Evolutionary conservation across 176 grass and related monocot genomes (phyloP).

Genomic region (Chloris gayana): DNA sequence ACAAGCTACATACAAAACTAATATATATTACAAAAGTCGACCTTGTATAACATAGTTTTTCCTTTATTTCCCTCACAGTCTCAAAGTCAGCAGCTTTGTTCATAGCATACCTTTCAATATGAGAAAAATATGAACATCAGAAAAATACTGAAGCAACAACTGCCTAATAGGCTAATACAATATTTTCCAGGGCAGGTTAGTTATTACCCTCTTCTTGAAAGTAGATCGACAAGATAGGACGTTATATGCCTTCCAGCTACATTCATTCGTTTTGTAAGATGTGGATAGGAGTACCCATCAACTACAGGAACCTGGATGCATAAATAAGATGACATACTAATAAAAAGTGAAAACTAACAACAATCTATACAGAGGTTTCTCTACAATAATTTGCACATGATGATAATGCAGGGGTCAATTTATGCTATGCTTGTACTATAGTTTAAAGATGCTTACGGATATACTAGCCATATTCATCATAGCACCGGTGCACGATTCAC

Average conservation of each 20-base stretch:
- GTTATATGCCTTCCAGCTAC: constrained; percentile 99
- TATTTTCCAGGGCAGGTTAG: constrained; percentile 14
- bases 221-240: constrained; percentile 93
- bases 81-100: constrained; percentile 98
- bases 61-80: constrained; percentile 93
- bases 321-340: constrained; percentile 19
- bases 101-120: constrained; percentile 83
- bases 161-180: constrained; percentile 22
- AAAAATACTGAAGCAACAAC: constrained; percentile 32
- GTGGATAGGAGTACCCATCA: constrained; percentile 95
- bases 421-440: background rate
- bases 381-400: background rate
- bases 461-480: background rate
- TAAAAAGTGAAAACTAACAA: background rate
- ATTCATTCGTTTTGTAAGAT: constrained; percentile 99
- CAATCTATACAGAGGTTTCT: background rate
- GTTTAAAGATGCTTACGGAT: no score
- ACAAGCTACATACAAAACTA: background rate
- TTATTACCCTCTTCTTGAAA: constrained; percentile 94
- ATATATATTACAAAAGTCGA: constrained; percentile 38
- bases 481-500: background rate
- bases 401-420: background rate
- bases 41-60: constrained; percentile 95
- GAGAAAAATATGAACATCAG: constrained; percentile 10
- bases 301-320: constrained; percentile 84